These are phyloP conservation scores for Candida oleophila DNA, from an alignment of 805 yeast genomes.

Conservation along the genomic window DNA sequence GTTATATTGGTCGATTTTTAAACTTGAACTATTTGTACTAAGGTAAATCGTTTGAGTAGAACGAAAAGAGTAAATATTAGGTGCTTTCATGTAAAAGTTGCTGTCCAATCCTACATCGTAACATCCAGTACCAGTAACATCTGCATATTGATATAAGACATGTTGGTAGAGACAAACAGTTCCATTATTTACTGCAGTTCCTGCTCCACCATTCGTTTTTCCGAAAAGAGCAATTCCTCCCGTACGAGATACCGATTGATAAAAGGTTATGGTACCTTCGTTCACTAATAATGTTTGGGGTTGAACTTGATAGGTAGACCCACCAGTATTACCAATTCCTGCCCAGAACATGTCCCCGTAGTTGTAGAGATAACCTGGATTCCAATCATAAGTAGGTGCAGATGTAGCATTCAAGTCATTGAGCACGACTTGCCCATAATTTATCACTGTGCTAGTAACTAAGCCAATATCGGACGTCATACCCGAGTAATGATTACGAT, in stretches of 20 bases:
- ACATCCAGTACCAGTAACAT: conserved; percentile 18
- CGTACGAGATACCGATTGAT: conserved; percentile 2
- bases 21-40: conserved; percentile 5
- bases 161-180: conserved; percentile 14
- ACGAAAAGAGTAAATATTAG: conserved; percentile 11
- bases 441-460: not conserved
- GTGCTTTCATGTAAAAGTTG: conserved; percentile 12
- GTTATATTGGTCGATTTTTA: not conserved
- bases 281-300: conserved; percentile 3
- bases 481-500: not conserved
- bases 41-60: conserved; percentile 15
- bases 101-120: conserved; percentile 12
- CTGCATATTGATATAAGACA: conserved; percentile 12
- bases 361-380: not conserved
- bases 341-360: conserved; percentile 3
- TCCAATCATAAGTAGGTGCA: conserved; percentile 4
- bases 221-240: conserved; percentile 1
- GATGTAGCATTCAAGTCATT: conserved; percentile 1
- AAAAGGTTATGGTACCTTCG: conserved; percentile 6
- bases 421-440: conserved; percentile 1
- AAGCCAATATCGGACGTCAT: conserved; percentile 1
- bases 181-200: conserved; percentile 10
- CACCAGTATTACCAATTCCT: conserved; percentile 5
- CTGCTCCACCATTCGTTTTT: not conserved
- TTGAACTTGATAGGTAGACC: not conserved